These are phyloP conservation scores for Trichomonas tenax DNA, from an alignment of 208 protist species.

Conservation along the genomic window DNA sequence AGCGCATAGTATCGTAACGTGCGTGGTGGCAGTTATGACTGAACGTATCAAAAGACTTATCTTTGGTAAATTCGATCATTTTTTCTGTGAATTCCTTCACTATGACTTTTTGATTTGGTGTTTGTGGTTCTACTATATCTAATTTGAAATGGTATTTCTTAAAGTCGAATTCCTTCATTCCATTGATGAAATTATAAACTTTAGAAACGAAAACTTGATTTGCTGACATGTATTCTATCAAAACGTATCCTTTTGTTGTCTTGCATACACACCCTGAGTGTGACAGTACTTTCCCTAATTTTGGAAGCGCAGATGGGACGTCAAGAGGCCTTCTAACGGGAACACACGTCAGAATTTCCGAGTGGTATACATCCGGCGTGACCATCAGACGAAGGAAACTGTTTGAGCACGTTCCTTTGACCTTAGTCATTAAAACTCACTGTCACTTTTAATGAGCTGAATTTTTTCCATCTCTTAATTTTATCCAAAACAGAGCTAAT, in stretches of 20 bases:
- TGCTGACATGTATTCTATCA: neutral
- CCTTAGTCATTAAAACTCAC: too few relatives aligned
- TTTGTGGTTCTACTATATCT: neutral
- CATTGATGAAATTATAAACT: neutral
- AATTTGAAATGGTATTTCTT: neutral
- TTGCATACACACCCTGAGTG: neutral
- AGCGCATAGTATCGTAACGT: neutral
- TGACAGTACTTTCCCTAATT: neutral
- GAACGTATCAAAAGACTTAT: neutral
- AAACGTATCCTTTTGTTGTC: neutral
- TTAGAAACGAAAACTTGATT: neutral
- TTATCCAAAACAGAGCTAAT: neutral
- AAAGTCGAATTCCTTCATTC: neutral
- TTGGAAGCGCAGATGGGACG: neutral
- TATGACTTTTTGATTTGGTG: neutral
- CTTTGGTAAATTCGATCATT: neutral
- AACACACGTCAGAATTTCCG: neutral
- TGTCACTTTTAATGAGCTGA: neutral
- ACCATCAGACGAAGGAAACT: neutral
- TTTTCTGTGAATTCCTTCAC: neutral
- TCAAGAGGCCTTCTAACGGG: neutral
- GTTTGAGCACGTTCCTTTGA: neutral
- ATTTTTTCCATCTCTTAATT: neutral
- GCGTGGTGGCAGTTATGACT: neutral
- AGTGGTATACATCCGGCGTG: neutral